These are phyloP conservation scores for Trichoderma asperellum DNA, from an alignment of 2,329 filamentous ascomycete genomes.

Conservation along the genomic window DNA sequence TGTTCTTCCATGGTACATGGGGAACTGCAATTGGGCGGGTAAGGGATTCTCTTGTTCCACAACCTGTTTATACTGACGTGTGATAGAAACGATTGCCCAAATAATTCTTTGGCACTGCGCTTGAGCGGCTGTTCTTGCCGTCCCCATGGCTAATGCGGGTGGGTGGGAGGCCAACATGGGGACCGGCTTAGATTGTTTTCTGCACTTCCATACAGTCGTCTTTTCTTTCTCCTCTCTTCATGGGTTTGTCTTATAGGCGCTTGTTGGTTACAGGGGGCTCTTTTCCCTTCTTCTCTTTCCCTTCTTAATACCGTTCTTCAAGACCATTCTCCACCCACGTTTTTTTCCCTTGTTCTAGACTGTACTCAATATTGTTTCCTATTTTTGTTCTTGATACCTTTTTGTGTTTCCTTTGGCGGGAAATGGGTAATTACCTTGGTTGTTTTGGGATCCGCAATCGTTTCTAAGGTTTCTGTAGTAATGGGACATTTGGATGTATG, in stretches of 20 bases:
- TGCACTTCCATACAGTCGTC: not conserved
- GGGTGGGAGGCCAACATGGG: not conserved
- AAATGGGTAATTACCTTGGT: not conserved
- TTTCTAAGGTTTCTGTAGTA: not conserved
- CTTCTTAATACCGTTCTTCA: not conserved
- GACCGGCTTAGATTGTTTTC: not conserved
- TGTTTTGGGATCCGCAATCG: not conserved
- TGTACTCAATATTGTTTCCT: not conserved
- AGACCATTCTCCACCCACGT: not conserved
- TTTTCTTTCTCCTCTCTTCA: not conserved
- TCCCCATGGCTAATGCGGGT: not conserved
- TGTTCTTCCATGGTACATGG: not conserved
- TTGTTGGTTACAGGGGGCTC: not conserved
- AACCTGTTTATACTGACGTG: not conserved
- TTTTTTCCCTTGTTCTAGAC: not conserved
- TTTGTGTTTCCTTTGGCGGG: not conserved
- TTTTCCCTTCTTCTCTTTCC: not conserved
- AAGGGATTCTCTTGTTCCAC: not conserved
- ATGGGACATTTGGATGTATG: not conserved
- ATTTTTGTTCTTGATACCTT: not conserved
- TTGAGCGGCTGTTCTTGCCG: not conserved
- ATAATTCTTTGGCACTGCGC: not conserved
- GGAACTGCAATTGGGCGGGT: not conserved
- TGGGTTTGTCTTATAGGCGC: not conserved
- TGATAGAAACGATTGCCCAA: not conserved